phyloP scores from a whole-genome alignment of 2,329 filamentous ascomycete species.

The Eurotiales sp. region DNA sequence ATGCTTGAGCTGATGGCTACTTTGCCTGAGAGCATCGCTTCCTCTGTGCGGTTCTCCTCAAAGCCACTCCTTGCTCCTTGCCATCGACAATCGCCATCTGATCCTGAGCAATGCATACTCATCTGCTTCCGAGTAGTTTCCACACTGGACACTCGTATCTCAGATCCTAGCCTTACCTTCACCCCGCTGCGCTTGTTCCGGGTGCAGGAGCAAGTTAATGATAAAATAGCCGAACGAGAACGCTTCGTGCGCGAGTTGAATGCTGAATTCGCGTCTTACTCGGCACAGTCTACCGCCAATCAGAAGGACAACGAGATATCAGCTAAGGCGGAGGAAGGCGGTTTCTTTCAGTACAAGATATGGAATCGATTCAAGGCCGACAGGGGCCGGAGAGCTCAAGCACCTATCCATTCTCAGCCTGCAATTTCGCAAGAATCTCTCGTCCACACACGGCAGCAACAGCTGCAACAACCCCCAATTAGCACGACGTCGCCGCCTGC shows the following conservation, averaged over 20 bases:
- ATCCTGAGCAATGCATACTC: slow-evolving; percentile 41
- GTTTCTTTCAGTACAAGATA: not conserved
- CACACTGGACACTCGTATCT: slow-evolving; percentile 55
- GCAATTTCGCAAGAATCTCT: slow-evolving; percentile 11
- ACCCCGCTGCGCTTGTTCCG: slow-evolving; percentile 64
- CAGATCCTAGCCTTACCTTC: slow-evolving; percentile 54
- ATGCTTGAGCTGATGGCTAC: slow-evolving; percentile 34
- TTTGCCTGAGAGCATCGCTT: slow-evolving; percentile 39
- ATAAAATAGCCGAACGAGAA: slow-evolving; percentile 52
- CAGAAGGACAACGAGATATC: not conserved
- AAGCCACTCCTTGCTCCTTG: slow-evolving; percentile 36
- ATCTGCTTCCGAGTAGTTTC: slow-evolving; percentile 60
- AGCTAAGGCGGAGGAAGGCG: not conserved
- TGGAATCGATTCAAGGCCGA: not conserved
- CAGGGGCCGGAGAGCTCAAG: not conserved
- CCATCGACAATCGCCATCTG: slow-evolving; percentile 19
- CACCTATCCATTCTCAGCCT: not conserved
- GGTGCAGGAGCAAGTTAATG: slow-evolving; percentile 60
- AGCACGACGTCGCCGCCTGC: not conserved
- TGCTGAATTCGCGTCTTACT: slow-evolving; percentile 13
- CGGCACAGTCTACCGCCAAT: slow-evolving; percentile 10
- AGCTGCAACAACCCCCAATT: not conserved
- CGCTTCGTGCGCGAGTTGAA: slow-evolving; percentile 43
- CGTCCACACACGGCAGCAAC: not conserved
- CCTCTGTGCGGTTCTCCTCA: slow-evolving; percentile 34